Evolutionary conservation across 1,139 yeast species (phyloP), one percentile per base, ranked within the genome.

Genomic region (Meyerozyma elateridarum): DNA sequence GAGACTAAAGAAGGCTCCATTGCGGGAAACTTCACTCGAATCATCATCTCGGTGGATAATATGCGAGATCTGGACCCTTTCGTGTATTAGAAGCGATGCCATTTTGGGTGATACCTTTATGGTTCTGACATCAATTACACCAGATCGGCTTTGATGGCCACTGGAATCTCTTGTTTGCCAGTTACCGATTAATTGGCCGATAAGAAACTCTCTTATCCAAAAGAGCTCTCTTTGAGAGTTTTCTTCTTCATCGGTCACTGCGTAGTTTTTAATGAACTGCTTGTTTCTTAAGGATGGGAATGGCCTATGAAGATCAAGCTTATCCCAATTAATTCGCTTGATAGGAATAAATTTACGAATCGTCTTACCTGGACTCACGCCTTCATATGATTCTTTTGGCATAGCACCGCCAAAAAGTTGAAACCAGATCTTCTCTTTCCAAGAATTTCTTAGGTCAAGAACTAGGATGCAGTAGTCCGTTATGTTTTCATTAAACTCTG

Each of bases 261-360:
- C 71, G 32, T 76, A 71, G 45, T 81, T 82, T 21, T 79, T 72
- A 13, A 87, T 66, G 48, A 79, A 85, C 55, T 88, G 96, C 38
- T 79, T 77, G 29, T 78, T 75, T 25, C 83, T 56, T 27, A 88
- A 59, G 18, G 85, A 79, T n/a, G 97, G 97, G 19, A 89, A 79
- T 0, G 76, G 71, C 25, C 56, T 55, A 4, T 59, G 52, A 12
- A 75, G 51, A 28, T 70, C 67, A n/a, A 69, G 65, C 6, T 61
- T 62, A 3, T 61, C 52, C 14, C 69, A 47, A 4, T 65, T 59
- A 13, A 78, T 56, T 49, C 87, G 70, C 38, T 69, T 71, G 7
- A 87, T 59, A 0, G 96, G 96, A 4, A 91, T 46, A 16, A 88
- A 59, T 25, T 84, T 59, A 39, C 97, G 64, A 13, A 67, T 59